phyloP scores from a whole-genome alignment of 148 eudicot genomes.

The Rhododendron henanense region DNA sequence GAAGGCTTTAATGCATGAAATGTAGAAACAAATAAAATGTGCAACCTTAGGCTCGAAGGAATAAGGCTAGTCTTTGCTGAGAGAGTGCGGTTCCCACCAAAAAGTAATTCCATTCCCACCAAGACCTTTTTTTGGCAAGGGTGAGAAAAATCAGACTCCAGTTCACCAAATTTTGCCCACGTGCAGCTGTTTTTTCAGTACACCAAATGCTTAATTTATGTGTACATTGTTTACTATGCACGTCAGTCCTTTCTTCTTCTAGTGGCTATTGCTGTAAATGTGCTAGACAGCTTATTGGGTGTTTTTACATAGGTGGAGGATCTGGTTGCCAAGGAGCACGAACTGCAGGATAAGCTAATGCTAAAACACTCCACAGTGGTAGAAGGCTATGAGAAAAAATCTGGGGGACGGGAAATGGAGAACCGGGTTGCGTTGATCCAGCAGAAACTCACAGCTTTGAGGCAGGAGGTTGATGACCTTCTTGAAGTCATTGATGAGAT shows the following conservation, averaged over 20 bases:
- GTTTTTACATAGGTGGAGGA: conserved; percentile 61
- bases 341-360: conserved; percentile 73
- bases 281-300: conserved; percentile 11
- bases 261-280: background rate
- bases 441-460: conserved; percentile 72
- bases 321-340: conserved; percentile 79
- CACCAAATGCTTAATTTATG: background rate
- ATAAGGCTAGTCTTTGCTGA: background rate
- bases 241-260: background rate
- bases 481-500: conserved; percentile 76
- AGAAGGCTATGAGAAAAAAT: conserved; percentile 78
- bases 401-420: conserved; percentile 70
- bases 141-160: background rate
- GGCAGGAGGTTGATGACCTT: conserved; percentile 84
- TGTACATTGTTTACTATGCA: background rate
- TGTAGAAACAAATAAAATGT: background rate
- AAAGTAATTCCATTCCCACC: background rate
- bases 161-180: background rate
- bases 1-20: background rate
- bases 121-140: background rate
- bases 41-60: background rate
- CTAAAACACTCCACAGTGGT: conserved; percentile 69
- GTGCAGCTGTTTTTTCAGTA: background rate
- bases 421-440: conserved; percentile 71
- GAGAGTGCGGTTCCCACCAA: background rate